Evolutionary conservation across 2,329 filamentous ascomycete genomes (phyloP), one percentile per base, ranked within the genome.

Genomic region (Erysiphe pulchra): DNA sequence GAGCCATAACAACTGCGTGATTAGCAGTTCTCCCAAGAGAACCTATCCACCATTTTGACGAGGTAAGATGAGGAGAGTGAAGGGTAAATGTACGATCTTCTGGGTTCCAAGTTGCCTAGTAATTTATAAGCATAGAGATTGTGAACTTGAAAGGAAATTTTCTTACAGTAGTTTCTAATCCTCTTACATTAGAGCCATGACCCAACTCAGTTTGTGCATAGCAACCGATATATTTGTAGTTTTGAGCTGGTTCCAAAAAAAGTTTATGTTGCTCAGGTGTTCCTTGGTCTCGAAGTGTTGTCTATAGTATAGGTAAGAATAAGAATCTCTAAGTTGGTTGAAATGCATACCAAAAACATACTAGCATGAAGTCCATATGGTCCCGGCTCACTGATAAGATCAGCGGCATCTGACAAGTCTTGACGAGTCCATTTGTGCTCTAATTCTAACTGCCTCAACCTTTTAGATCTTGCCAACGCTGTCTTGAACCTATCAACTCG

Each of bases 31-130:
- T 69, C 45, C 80, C 81, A 3, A 86, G 67, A 11, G 78, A 80
- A 1, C 81, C 81, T 53, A 84, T 84, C 81, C 81, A 86, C 80
- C 80, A 87, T 57, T 87, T 87, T 32, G 77, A 78, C 0, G 80
- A 71, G 1, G 80, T 85, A 47, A 85, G 65, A 49, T 73, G 67
- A 10, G 80, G 80, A 0, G 77, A 82, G 60, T 85, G 74, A 33
- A 86, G 66, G 13, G 67, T 76, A 54, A 86, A 85, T 2, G 75
- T 81, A 66, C 81, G 78, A 60, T 82, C 76, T 5, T 75, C 64
- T 0, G 71, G 63, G 55, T 81, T 77, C 78, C 78, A 85, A 0
- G 73, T 82, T 4, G 57, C 57, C 40, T 42, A 30, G 6, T 14
- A 28, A 28, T 11, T 28, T 14, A 28, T 42, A 5, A 42, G 40